phyloP scores from a whole-genome alignment of 75 land plant species.

The Adiantum capillusveneris region DNA sequence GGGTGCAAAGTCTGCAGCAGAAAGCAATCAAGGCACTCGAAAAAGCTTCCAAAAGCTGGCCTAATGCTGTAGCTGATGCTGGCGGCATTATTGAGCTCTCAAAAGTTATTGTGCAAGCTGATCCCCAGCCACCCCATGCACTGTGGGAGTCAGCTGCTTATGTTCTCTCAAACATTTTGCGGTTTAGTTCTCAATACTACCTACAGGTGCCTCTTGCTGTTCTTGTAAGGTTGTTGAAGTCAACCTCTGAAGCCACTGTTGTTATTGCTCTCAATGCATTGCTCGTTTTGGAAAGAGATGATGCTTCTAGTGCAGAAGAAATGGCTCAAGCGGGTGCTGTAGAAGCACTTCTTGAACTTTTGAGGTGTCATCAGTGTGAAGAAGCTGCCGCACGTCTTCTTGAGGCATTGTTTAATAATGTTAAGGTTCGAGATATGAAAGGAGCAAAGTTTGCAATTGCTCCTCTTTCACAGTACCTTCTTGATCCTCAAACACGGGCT shows the following conservation, averaged over 20 bases:
- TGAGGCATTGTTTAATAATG: conserved; percentile 41
- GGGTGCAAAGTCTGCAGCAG: conserved; percentile 33
- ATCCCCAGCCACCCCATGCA: conserved; percentile 39
- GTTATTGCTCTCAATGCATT: conserved; percentile 36
- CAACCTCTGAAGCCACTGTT: conserved; percentile 37
- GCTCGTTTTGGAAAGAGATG: conserved; percentile 35
- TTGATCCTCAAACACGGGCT: conserved; percentile 35
- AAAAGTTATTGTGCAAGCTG: conserved; percentile 35
- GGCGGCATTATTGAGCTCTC: conserved; percentile 42
- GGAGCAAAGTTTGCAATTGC: conserved; percentile 40
- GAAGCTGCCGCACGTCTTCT: conserved; percentile 35
- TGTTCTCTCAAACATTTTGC: conserved; percentile 37
- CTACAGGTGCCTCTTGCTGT: conserved; percentile 35
- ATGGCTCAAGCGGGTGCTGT: conserved; percentile 43
- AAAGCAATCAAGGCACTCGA: conserved; percentile 39
- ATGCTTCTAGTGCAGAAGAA: conserved; percentile 37
- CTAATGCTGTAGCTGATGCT: conserved; percentile 43
- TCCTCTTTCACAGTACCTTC: conserved; percentile 39
- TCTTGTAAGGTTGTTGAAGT: conserved; percentile 32
- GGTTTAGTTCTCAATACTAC: conserved; percentile 34
- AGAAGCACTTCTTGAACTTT: conserved; percentile 38
- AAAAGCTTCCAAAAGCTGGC: conserved; percentile 42
- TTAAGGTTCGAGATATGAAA: conserved; percentile 40
- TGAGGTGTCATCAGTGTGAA: conserved; percentile 44
- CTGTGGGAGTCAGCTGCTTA: conserved; percentile 42